Base-by-base conservation (phyloP, 106 monocot genomes). In the Allium fistulosum region DNA sequence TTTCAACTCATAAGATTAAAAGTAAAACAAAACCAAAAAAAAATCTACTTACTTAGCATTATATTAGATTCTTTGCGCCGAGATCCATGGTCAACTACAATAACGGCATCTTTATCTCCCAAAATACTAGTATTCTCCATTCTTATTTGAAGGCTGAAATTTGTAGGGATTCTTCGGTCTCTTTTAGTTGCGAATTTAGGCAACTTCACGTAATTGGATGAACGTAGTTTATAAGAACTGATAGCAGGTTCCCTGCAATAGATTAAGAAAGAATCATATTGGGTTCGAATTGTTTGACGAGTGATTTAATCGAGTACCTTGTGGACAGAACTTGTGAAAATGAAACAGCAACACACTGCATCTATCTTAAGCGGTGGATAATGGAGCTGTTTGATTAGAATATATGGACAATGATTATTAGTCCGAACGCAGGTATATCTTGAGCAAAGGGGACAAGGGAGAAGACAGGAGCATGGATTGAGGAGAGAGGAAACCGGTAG, bases 51-150 rank as follows among this genome's bases (percentile, higher is more conserved):
- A 92, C 96, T 88, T 64, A 97, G 77, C 96, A 97, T 87, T 13
- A 84, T 64, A 75, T 97, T 97, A 46, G 96, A 97, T 77, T 97
- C 88, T 75, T 84, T 51, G 12, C 96, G 85, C 22, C 96, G 81
- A 3, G 92, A 97, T 51, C 96, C 96, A 74, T 97, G 96, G 63
- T 97, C 96, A 2, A 97, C 96, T 59, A 97, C 86, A 58, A 97
- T 79, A 58, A 97, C 80, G n/a, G 74, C 96, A 81, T 92, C 96
- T 60, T 70, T 75, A 11, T 73, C 76, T 6, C 76, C 27, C 67
- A 67, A 22, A 4, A 14, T 76, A 73, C 81, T 59, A 26, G 51
- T 15, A 13, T 57, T 53, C 50, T 80, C 68, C 51, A 62, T 52
- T 13, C 75, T 75, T 52, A 72, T 9, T 72, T 77, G 76, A 56